These are phyloP conservation scores for Cytospora schulzeri DNA, from an alignment of 2,329 filamentous ascomycete species.

Conservation along the genomic window DNA sequence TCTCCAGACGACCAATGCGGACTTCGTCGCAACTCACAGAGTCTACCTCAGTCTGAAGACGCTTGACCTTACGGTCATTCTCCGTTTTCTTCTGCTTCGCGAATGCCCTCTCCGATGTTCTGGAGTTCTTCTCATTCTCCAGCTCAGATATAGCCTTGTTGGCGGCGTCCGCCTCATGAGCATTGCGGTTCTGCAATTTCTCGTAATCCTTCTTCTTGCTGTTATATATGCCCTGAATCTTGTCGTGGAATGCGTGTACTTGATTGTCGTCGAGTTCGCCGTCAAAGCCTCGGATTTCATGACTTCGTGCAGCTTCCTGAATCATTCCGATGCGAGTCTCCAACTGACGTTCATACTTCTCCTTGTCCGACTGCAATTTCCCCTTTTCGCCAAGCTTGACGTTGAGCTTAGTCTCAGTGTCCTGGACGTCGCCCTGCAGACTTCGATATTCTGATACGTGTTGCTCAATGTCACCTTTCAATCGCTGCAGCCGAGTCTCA, in stretches of 20 bases:
- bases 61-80: conserved; percentile 71
- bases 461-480: conserved; percentile 63
- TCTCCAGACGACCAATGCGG: conserved; percentile 74
- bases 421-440: conserved; percentile 54
- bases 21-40: conserved; percentile 86
- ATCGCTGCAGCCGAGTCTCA: conserved; percentile 70
- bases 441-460: conserved; percentile 67
- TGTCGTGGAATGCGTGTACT: conserved; percentile 75
- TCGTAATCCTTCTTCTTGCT: conserved; percentile 83
- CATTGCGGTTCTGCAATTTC: conserved; percentile 70
- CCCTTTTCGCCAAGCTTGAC: conserved; percentile 67
- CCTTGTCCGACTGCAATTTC: conserved; percentile 81
- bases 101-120: conserved; percentile 73
- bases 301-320: conserved; percentile 72
- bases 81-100: conserved; percentile 71
- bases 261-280: conserved; percentile 73
- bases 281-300: conserved; percentile 84
- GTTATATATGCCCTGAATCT: conserved; percentile 70
- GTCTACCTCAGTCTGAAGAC: conserved; percentile 69
- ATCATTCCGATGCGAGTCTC: conserved; percentile 72
- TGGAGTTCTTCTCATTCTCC: conserved; percentile 70
- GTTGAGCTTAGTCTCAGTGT: conserved; percentile 50
- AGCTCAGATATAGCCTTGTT: conserved; percentile 72
- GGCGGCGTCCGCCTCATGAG: conserved; percentile 73
- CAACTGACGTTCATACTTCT: conserved; percentile 81